A percentile compares a stretch with the other conserved stretches of the same genome.
These are phyloP conservation scores for Thelephora ganbajun DNA, from an alignment of 768 basidiomycete species.

Conservation along the genomic window DNA sequence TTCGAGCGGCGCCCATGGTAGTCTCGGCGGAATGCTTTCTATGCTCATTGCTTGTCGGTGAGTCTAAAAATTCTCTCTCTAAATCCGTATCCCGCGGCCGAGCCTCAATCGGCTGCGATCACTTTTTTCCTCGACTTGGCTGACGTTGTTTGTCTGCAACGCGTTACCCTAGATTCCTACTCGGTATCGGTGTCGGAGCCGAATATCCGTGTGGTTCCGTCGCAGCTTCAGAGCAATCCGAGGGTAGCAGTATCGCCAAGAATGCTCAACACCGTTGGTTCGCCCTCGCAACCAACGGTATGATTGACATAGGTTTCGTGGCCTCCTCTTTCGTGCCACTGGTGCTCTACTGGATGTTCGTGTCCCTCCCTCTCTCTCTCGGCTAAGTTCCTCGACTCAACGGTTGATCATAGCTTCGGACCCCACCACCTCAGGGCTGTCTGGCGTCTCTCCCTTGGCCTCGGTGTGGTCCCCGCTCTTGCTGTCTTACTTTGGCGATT, in stretches of 20 bases:
- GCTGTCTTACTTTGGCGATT: constrained; percentile 81
- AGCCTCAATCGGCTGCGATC: not conserved
- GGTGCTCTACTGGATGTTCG: constrained; percentile 81
- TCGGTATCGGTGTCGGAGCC: constrained; percentile 81
- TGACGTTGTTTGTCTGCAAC: not conserved
- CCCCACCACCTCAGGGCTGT: constrained; percentile 69
- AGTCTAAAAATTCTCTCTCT: constrained; percentile 6
- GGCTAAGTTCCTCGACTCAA: not conserved
- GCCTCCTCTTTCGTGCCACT: constrained; percentile 70
- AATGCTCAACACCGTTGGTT: constrained; percentile 80
- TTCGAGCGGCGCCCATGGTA: constrained; percentile 64
- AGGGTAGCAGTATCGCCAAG: constrained; percentile 65
- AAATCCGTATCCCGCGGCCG: not conserved
- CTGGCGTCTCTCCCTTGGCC: constrained; percentile 77
- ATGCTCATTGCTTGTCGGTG: constrained; percentile 75
- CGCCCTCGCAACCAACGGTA: constrained; percentile 73
- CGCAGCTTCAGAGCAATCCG: constrained; percentile 81
- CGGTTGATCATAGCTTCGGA: constrained; percentile 42
- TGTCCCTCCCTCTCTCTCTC: constrained; percentile 5
- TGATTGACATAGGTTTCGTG: constrained; percentile 83
- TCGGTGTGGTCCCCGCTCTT: constrained; percentile 70
- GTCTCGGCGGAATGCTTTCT: constrained; percentile 51
- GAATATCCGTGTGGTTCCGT: constrained; percentile 89
- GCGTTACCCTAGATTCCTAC: constrained; percentile 44
- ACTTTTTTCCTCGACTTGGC: not conserved